Conservation (phyloP, 1,284 basidiomycete species). For the Chondrostereum purpureum region DNA sequence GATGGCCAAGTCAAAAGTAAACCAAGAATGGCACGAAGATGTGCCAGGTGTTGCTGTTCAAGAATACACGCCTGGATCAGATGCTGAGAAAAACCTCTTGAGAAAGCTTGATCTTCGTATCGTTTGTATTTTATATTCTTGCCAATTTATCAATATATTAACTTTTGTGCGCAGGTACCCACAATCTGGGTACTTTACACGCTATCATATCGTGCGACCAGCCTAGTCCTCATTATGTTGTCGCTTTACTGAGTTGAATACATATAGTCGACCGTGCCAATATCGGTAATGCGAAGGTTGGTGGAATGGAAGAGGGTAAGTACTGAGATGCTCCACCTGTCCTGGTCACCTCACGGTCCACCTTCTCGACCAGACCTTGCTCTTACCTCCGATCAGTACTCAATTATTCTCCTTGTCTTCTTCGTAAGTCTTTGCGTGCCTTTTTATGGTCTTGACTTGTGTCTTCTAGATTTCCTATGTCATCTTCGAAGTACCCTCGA, state of each 20-base stretch:
- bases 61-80: conserved; percentile 10
- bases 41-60: conserved; percentile 2
- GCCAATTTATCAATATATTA: not conserved
- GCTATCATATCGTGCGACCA: conserved; percentile 11
- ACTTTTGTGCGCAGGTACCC: conserved; percentile 5
- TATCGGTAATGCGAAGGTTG: conserved; percentile 32
- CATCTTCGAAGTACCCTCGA: conserved; percentile 17
- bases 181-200: conserved; percentile 14
- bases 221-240: not conserved
- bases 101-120: conserved; percentile 13
- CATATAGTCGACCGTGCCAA: conserved; percentile 16
- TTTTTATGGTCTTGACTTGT: not conserved
- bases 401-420: conserved; percentile 19
- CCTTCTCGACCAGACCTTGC: conserved; percentile 18
- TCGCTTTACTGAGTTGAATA: not conserved
- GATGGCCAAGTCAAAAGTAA: not conserved
- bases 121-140: conserved; percentile 2
- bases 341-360: not conserved
- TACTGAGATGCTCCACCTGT: too few species aligned
- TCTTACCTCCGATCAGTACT: conserved; percentile 21
- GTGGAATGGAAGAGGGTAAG: conserved; percentile 25
- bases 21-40: conserved; percentile 13
- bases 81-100: conserved; percentile 10
- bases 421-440: conserved; percentile 17
- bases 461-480: conserved; percentile 16